Evolutionary conservation across 345 rosid species (phyloP).

Genomic region (Garcia nutans): DNA sequence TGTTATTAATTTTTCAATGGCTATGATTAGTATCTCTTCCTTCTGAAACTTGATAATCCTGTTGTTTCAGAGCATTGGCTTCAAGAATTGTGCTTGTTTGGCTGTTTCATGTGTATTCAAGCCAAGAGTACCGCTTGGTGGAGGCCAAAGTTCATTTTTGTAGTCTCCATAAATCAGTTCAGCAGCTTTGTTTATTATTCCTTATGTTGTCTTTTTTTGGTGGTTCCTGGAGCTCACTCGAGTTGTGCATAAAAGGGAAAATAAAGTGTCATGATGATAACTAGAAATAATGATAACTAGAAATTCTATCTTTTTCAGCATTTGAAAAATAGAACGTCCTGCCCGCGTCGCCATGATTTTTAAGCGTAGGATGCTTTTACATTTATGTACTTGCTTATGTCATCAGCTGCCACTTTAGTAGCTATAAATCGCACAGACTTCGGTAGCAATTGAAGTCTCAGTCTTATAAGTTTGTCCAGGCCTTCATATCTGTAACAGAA

Average conservation of each 20-base stretch:
- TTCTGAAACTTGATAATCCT: not conserved
- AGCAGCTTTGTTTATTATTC: not conserved
- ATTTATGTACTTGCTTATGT: constrained; percentile 40
- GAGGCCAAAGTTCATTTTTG: constrained; percentile 68
- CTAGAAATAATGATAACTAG: not conserved
- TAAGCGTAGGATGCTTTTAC: not conserved
- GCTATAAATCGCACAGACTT: constrained; percentile 70
- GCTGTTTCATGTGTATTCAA: constrained; percentile 51
- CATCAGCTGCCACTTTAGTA: constrained; percentile 85
- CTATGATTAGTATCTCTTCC: not conserved
- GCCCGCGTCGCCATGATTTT: not conserved
- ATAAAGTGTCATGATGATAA: not conserved
- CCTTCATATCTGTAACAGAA: constrained; percentile 67
- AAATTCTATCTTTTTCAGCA: not conserved
- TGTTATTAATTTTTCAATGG: not conserved
- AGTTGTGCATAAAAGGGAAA: too few species aligned
- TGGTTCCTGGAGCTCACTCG: not conserved
- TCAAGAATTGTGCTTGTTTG: constrained; percentile 63
- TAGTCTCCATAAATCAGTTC: constrained; percentile 27
- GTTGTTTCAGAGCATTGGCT: constrained; percentile 62
- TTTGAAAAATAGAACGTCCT: not conserved
- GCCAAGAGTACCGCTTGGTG: constrained; percentile 84
- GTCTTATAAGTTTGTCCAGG: constrained; percentile 65
- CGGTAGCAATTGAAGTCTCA: constrained; percentile 60
- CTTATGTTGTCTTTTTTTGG: not conserved